A percentile compares a stretch with the other conserved stretches of the same genome.
Conservation (phyloP, 1,139 yeast species). For the Diutina mesorugosa region DNA sequence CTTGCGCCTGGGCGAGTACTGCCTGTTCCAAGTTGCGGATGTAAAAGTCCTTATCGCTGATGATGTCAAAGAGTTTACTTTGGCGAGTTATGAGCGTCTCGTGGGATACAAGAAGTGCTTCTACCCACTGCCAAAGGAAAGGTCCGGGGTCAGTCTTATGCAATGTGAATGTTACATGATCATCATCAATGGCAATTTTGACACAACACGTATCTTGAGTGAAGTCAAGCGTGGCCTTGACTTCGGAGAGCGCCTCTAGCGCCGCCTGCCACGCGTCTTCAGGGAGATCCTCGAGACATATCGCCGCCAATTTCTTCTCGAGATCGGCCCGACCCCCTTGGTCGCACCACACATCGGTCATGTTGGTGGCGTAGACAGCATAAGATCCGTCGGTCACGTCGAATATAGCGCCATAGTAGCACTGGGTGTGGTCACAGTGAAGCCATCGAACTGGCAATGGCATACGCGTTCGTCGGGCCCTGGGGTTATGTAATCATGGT, state of each 20-base stretch:
- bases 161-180: neutral
- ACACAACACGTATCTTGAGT: neutral
- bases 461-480: neutral
- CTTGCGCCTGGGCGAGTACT: neutral
- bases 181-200: neutral
- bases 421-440: neutral
- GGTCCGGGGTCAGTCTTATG: neutral
- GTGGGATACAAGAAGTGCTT: neutral
- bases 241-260: neutral
- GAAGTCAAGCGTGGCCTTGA: neutral
- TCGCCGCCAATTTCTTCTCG: neutral
- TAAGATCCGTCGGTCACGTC: conserved; percentile 7
- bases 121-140: neutral
- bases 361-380: conserved; percentile 16
- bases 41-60: neutral
- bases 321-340: neutral
- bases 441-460: neutral
- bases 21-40: neutral
- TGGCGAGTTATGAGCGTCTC: neutral
- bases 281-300: conserved; percentile 9
- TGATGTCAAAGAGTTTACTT: neutral
- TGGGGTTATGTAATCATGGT: neutral
- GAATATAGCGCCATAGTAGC: neutral
- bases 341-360: conserved; percentile 14
- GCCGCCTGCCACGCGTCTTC: conserved; percentile 6